These are phyloP conservation scores for Torrubiella hemipterigena DNA, from an alignment of 2,329 filamentous ascomycete genomes.

Conservation along the genomic window DNA sequence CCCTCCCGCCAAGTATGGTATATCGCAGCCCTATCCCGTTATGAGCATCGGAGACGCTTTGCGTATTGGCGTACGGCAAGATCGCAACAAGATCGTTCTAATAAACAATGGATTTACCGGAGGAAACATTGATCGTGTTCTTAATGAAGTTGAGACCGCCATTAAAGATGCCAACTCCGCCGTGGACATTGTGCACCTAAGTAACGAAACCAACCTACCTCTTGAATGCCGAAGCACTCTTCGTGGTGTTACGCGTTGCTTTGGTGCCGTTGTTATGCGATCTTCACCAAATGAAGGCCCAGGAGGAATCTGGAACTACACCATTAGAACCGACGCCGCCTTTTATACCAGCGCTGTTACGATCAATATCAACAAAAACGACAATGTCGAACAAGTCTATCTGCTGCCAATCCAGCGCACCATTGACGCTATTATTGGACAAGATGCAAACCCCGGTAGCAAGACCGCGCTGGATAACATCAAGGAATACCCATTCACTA, in stretches of 20 bases:
- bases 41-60: constrained; percentile 55
- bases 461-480: constrained; percentile 21
- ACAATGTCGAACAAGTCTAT: constrained; percentile 70
- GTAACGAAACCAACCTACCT: constrained; percentile 44
- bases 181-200: constrained; percentile 41
- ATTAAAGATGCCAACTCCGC: constrained; percentile 40
- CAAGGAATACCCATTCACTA: constrained; percentile 67
- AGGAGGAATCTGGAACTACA: constrained; percentile 72
- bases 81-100: constrained; percentile 61
- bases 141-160: constrained; percentile 47
- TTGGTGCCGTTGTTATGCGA: constrained; percentile 61
- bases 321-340: constrained; percentile 62
- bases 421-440: constrained; percentile 62
- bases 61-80: constrained; percentile 34
- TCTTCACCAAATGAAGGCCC: constrained; percentile 62
- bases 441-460: constrained; percentile 29
- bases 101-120: constrained; percentile 61
- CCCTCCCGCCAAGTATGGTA: constrained; percentile 62
- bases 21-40: constrained; percentile 50
- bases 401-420: constrained; percentile 68
- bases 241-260: constrained; percentile 58
- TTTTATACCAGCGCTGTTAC: constrained; percentile 43
- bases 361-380: constrained; percentile 50
- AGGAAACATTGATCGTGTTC: constrained; percentile 61
- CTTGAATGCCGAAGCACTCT: constrained; percentile 51